Evolutionary conservation across 2,329 filamentous ascomycete genomes (phyloP), one percentile per base, ranked within the genome.

Genomic region (Botrytis deweyae): DNA sequence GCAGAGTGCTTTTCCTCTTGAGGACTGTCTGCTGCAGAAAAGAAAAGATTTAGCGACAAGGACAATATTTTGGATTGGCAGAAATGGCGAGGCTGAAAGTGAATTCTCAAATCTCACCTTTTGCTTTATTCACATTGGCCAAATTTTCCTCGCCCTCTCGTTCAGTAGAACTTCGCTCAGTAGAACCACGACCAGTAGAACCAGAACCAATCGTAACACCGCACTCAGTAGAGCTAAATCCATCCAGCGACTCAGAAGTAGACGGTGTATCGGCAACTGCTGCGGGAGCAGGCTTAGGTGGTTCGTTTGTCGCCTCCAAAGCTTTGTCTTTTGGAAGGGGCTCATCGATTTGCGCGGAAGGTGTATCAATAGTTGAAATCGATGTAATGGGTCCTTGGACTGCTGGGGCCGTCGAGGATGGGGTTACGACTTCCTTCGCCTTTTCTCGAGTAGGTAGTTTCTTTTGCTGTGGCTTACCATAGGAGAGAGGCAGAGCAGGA

Each of bases 401-500:
- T 29, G 77, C 75, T 55, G 75, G 67, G 25, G 72, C 52, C 33
- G 70, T 46, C 22, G 67, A 62, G 68, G 74, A 63, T 49, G 72
- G 44, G 25, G 74, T 59, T 44, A 70, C 73, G 72, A 76, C 75
- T 67, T 78, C 76, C 29, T 75, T 74, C 14, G 76, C 72, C 69
- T 78, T 79, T 63, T 78, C 76, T 59, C 76, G 76, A 44, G 76
- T 74, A 42, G 76, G 73, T 58, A 76, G 72, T 40, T 77, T 75
- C 72, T 80, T 78, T 73, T 79, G 77, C 46, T 80, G 80, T 74
- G 79, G 80, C 72, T 79, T 80, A n/a, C 79, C 74, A 65, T 81
- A 81, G 18, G 79, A 75, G 52, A 82, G 76, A 38, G 81, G 81
- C 40, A 82, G 79, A 20, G 79, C 80, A 74, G 80, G 81, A 12